Evolutionary conservation across 2,329 filamentous ascomycete genomes (phyloP), one percentile per base, ranked within the genome.

Genomic region (Ophiostoma australiae): DNA sequence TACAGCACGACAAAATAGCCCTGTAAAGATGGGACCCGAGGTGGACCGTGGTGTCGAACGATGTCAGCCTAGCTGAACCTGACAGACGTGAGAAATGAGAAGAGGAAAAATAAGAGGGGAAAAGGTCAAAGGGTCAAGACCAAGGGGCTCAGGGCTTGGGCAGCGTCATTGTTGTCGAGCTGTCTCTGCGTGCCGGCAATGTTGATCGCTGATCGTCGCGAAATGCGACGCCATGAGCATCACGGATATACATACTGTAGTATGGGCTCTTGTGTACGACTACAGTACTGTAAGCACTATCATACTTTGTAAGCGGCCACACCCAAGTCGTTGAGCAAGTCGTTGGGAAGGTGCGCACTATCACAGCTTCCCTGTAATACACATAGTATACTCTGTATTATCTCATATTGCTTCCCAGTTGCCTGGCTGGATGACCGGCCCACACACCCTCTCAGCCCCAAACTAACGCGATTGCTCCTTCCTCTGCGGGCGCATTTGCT

Each of bases 21-120:
- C 39, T 67, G 39, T 48, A 67, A 31, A 48, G 66, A 68, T 31
- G 67, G 67, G 67, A 66, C 63, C 63, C 17, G 2, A 33, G 7
- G 63, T 66, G 63, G 63, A 39, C 17, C 63, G 63, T 66, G n/a
- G 6, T 48, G 44, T 20, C 44, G 20, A 48, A 5, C n/a, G 20
- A 7, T 48, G 20, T 23, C 33, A 37, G 27, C 33, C 33, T 63
- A 33, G 58, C 58, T 33, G 27, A 63, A 11, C 10, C n/a, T 27
- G 52, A 27, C 52, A 58, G 23, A 3, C 17, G 20, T 48, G 17
- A 10, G 44, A 48, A 48, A 48, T 48, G 52, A 58, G 52, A 23
- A 33, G 58, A 63, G 27, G 27, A 66, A 37, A 37, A 65, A 27
- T 31, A n/a, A 65, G 10, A 58, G 23, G 23, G n/a, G 13, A 65